Evolutionary conservation across 2,329 filamentous ascomycete genomes (phyloP).

Genomic region (Nectriaceae sp.): DNA sequence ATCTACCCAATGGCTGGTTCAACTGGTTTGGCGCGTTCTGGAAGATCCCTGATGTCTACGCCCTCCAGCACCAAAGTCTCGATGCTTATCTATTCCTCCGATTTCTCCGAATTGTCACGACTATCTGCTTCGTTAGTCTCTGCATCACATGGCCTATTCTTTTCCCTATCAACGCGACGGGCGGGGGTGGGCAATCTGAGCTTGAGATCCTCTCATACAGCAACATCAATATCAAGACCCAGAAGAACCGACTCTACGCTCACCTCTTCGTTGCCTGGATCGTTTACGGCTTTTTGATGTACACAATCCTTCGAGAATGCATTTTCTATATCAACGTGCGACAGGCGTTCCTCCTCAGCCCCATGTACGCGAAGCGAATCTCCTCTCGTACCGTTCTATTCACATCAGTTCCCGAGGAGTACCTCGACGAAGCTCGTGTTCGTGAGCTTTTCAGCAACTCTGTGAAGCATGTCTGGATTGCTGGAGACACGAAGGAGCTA

Average conservation of each 20-base stretch:
- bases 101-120: slow-evolving; percentile 74
- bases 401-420: slow-evolving; percentile 77
- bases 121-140: slow-evolving; percentile 79
- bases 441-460: slow-evolving; percentile 75
- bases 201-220: slow-evolving; percentile 52
- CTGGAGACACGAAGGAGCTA: slow-evolving; percentile 72
- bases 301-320: slow-evolving; percentile 84
- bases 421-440: slow-evolving; percentile 72
- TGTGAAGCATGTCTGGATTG: slow-evolving; percentile 83
- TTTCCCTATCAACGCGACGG: slow-evolving; percentile 81
- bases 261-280: slow-evolving; percentile 80
- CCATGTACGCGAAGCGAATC: slow-evolving; percentile 78
- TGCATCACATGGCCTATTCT: slow-evolving; percentile 84
- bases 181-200: slow-evolving; percentile 64
- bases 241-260: slow-evolving; percentile 71
- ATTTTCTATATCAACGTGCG: slow-evolving; percentile 93
- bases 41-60: slow-evolving; percentile 70
- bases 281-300: slow-evolving; percentile 86
- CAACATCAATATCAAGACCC: slow-evolving; percentile 50
- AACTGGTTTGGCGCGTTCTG: slow-evolving; percentile 65
- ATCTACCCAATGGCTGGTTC: slow-evolving; percentile 57
- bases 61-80: slow-evolving; percentile 83
- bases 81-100: slow-evolving; percentile 89
- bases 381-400: slow-evolving; percentile 94
- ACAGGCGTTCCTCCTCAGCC: slow-evolving; percentile 89